Evolutionary conservation across 2,329 filamentous ascomycete genomes (phyloP).

Genomic region (Neoascochyta sp.): DNA sequence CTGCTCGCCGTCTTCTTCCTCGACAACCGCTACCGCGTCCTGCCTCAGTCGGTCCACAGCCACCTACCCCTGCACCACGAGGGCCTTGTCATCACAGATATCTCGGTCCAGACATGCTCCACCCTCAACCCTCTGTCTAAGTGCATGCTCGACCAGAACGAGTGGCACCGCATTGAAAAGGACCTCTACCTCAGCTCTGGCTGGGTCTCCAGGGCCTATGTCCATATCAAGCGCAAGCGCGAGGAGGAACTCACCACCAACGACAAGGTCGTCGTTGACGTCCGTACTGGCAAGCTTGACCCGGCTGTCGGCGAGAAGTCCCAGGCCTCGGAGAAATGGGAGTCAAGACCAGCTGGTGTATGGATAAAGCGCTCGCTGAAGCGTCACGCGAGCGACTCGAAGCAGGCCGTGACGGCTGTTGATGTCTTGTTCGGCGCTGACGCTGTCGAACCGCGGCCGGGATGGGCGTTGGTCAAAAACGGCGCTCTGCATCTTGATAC

Average conservation of each 20-base stretch:
- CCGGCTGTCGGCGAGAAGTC: conserved; percentile 58
- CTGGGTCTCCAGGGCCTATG: conserved; percentile 72
- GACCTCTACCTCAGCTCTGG: conserved; percentile 75
- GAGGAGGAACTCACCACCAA: conserved; percentile 74
- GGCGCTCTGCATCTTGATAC: conserved; percentile 62
- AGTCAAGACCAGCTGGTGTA: conserved; percentile 69
- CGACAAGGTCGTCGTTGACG: conserved; percentile 76
- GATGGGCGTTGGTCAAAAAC: conserved; percentile 76
- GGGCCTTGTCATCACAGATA: conserved; percentile 79
- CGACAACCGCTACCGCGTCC: conserved; percentile 82
- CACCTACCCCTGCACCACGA: conserved; percentile 79
- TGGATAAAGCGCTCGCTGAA: conserved; percentile 77
- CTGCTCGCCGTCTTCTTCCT: conserved; percentile 74
- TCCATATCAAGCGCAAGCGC: conserved; percentile 78
- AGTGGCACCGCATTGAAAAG: conserved; percentile 85
- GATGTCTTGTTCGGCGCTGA: conserved; percentile 89
- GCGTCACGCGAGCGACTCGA: conserved; percentile 69
- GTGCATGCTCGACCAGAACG: conserved; percentile 67
- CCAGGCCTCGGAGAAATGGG: conserved; percentile 66
- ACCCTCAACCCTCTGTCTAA: conserved; percentile 68
- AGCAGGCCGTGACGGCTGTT: conserved; percentile 70
- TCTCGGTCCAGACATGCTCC: conserved; percentile 74
- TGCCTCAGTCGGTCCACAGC: conserved; percentile 80
- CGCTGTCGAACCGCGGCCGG: conserved; percentile 80
- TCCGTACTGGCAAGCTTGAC: conserved; percentile 69